Evolutionary conservation across 306 rosid genomes (phyloP).

Genomic region (cucumber (Cucumis sativus)): DNA sequence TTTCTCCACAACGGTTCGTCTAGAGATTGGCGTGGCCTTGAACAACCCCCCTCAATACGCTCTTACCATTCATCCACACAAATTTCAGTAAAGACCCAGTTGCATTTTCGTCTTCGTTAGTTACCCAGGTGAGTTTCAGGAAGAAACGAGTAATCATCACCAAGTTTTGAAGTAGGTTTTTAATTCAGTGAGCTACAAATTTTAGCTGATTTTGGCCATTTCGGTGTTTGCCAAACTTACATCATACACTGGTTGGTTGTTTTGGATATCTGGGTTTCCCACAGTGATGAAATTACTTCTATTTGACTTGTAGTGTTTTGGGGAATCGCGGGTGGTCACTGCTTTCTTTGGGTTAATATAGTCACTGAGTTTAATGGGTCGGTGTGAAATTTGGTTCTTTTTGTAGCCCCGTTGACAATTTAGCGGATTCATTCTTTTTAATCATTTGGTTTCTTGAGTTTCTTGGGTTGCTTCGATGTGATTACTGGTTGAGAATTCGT

Average conservation of each 20-base stretch:
- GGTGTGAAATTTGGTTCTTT: neutral
- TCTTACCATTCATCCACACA: neutral
- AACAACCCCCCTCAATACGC: neutral
- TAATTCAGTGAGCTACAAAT: neutral
- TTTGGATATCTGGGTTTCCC: neutral
- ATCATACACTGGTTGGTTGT: neutral
- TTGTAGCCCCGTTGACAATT: neutral
- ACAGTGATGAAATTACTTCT: neutral
- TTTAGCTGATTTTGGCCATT: neutral
- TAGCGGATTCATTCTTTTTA: neutral
- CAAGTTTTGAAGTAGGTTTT: neutral
- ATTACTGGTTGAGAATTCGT: neutral
- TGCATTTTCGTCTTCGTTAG: neutral
- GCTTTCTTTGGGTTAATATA: neutral
- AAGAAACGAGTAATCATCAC: neutral
- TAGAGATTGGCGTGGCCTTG: constrained; percentile 29
- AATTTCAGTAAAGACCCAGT: neutral
- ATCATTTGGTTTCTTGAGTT: neutral
- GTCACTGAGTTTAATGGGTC: neutral
- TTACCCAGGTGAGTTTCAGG: neutral
- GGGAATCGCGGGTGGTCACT: neutral
- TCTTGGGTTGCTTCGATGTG: neutral
- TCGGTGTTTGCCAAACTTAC: neutral
- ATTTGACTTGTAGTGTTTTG: neutral
- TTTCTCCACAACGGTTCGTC: constrained; percentile 36